These are phyloP conservation scores for Actinidia polygama DNA, from an alignment of 179 eudicot species.

Conservation along the genomic window DNA sequence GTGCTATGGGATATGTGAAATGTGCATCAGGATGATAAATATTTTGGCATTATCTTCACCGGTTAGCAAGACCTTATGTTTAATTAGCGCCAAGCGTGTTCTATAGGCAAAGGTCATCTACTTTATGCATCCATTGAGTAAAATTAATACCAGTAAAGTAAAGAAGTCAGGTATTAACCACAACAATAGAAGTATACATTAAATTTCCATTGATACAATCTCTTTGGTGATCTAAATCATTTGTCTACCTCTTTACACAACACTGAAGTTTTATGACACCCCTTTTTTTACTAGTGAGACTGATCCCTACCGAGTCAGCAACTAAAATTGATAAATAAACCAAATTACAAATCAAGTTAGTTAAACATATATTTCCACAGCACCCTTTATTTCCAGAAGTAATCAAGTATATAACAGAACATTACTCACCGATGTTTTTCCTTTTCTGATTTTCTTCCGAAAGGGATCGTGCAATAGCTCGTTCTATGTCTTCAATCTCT, in stretches of 20 bases:
- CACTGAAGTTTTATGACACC: background rate
- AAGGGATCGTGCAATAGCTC: constrained; percentile 86
- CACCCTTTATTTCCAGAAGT: background rate
- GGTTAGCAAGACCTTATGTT: background rate
- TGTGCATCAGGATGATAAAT: too few relatives aligned
- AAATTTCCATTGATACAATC: background rate
- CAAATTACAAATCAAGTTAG: background rate
- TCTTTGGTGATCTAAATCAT: background rate
- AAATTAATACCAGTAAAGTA: constrained; percentile 6
- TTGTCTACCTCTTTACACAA: background rate
- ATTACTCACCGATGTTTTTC: constrained; percentile 52
- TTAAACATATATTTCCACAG: background rate
- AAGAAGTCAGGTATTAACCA: background rate
- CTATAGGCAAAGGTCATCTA: background rate
- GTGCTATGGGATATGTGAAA: too few relatives aligned
- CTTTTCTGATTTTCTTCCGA: constrained; percentile 67
- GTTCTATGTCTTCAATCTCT: constrained; percentile 74
- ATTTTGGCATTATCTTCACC: too few relatives aligned
- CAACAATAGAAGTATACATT: background rate
- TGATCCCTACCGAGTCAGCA: background rate
- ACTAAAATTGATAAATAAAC: constrained; percentile 2
- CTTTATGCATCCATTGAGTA: background rate
- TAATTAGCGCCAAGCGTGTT: background rate
- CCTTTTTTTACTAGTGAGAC: background rate
- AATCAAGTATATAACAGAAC: constrained; percentile 3